phyloP scores from a whole-genome alignment of 2,329 filamentous ascomycete genomes.

The Pestalotiopsis sp. region DNA sequence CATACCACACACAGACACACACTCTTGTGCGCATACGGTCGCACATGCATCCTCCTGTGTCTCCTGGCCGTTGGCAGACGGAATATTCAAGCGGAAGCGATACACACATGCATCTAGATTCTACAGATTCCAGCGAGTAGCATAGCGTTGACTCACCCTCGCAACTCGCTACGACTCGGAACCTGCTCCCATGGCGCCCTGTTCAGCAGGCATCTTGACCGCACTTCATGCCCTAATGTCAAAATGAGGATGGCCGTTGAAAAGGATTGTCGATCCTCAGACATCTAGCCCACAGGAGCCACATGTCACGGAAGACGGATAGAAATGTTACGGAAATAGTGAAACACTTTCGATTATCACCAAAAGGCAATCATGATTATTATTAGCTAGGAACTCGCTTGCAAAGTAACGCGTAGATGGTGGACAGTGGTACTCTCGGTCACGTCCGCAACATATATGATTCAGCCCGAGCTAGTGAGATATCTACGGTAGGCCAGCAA shows the following conservation, averaged over 20 bases:
- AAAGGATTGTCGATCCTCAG: not conserved
- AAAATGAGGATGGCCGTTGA: slow-evolving; percentile 8
- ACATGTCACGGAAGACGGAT: not conserved
- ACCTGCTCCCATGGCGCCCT: not conserved
- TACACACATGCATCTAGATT: too few species aligned
- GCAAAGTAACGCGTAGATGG: not conserved
- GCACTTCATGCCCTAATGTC: not conserved
- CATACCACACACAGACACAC: not conserved
- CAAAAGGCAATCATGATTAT: not conserved
- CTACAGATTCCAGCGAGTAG: too few species aligned
- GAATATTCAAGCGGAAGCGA: not conserved
- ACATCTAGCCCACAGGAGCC: slow-evolving; percentile 1
- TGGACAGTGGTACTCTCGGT: not conserved
- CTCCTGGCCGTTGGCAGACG: not conserved
- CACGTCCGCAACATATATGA: not conserved
- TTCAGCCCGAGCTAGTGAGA: not conserved
- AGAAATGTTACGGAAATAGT: not conserved
- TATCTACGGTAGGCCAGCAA: not conserved
- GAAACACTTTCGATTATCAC: not conserved
- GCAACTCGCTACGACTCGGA: not conserved
- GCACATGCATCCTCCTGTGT: not conserved
- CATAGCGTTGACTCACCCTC: too few species aligned
- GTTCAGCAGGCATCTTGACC: not conserved
- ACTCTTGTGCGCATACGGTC: not conserved
- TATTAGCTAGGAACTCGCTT: not conserved